Base-by-base conservation (phyloP, 495 filamentous ascomycete species). In the Xylaria acuta region DNA sequence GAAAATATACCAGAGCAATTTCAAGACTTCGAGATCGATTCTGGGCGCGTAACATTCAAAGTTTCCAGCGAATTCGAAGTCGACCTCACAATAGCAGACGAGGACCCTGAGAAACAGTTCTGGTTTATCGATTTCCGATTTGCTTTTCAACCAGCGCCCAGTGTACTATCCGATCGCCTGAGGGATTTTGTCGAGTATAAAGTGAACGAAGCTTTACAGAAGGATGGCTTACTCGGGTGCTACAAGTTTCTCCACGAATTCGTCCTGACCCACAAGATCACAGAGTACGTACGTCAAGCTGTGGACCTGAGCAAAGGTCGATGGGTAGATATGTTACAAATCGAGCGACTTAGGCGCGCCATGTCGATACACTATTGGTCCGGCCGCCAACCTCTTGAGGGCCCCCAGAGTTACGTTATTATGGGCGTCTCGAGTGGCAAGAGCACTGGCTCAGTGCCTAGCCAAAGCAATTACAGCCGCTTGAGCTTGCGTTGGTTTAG, bases 41-140 rank as follows among this genome's bases (percentile, higher is more conserved):
- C 91, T 72, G 96, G 97, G 6, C 88, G 94, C 41, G 94, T 91
- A 18, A 98, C 94, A 0, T 99, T 98, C 79, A 87, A 83, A 40
- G 91, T 98, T 7, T 82, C 88, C 34, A 88, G 88, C 56, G 96
- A 98, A 76, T 99, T 97, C 77, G 97, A 99, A 78, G 88, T 97
- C 30, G 96, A 98, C 75, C 88, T 98, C 70, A 92, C 92, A 0
- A 91, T 98, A 69, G 92, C 91, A 1, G 90, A 94, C 73, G 94
- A 97, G 76, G 90, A 95, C 64, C 88, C 89, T 18, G 82, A 86
- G 38, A 92, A 90, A 11, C 95, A 95, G 77, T 94, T 97, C 77
- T 97, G 90, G 81, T 97, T 98, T 76, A 91, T 98, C 72, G 95
- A 98, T 76, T 92, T 97, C 72, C 89, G 94, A 64, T 94, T 97